Evolutionary conservation across 345 rosid genomes (phyloP).

Genomic region (Eutrema japonicum): DNA sequence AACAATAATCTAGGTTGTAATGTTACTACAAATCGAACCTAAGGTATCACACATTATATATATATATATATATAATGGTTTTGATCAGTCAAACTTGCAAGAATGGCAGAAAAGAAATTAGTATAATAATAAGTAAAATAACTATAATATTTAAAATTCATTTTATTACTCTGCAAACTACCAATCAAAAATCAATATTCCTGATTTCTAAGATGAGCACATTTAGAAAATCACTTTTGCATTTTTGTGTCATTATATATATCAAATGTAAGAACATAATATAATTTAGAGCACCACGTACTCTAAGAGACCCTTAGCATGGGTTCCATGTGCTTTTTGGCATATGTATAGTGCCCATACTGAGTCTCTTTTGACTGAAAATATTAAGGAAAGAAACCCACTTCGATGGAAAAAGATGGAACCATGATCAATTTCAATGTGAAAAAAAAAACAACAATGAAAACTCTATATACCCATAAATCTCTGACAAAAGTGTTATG

Average conservation of each 20-base stretch:
- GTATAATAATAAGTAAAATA: not conserved
- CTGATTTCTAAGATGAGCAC: not conserved
- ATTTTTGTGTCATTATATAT: not conserved
- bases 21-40: not conserved
- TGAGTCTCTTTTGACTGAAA: conserved; percentile 57
- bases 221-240: conserved; percentile 4
- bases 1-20: not conserved
- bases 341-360: conserved; percentile 55
- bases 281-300: conserved; percentile 30
- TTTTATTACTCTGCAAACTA: not conserved
- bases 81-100: not conserved
- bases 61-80: not conserved
- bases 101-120: not conserved
- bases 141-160: not conserved
- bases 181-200: not conserved
- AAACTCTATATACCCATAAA: conserved; percentile 29
- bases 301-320: conserved; percentile 37
- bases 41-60: not conserved
- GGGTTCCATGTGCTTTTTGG: conserved; percentile 72
- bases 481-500: conserved; percentile 39
- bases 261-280: conserved; percentile 10
- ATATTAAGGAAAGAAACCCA: conserved; percentile 29
- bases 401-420: conserved; percentile 33
- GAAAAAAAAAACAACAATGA: conserved; percentile 12
- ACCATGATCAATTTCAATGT: conserved; percentile 31